These are phyloP conservation scores for Pluteus cervinus DNA, from an alignment of 768 basidiomycete species.

Conservation along the genomic window DNA sequence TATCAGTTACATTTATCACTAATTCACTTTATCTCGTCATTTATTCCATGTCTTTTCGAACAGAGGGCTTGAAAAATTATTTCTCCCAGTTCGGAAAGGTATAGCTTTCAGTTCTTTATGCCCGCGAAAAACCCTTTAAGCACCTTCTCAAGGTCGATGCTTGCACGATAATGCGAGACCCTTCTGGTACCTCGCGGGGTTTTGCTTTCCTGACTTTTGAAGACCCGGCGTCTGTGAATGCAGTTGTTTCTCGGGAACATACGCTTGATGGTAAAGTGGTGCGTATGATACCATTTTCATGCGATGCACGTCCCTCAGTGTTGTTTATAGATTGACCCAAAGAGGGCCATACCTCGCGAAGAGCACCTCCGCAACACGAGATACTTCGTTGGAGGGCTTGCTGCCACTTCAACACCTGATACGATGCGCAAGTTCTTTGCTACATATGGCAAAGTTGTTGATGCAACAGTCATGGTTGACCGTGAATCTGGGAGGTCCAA, in stretches of 20 bases:
- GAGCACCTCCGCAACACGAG: conserved; percentile 73
- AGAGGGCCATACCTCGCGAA: conserved; percentile 79
- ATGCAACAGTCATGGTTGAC: conserved; percentile 84
- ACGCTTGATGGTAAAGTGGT: conserved; percentile 76
- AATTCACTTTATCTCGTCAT: conserved; percentile 28
- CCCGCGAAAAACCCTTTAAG: conserved; percentile 8
- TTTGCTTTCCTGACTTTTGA: conserved; percentile 85
- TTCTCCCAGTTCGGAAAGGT: conserved; percentile 76
- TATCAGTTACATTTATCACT: conserved; percentile 25
- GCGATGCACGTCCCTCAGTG: not conserved
- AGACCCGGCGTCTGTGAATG: conserved; percentile 54
- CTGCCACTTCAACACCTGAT: conserved; percentile 62
- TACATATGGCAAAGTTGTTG: conserved; percentile 73
- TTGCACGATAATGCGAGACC: conserved; percentile 83
- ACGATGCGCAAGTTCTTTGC: conserved; percentile 66
- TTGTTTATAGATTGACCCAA: conserved; percentile 71
- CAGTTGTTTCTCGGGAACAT: conserved; percentile 64
- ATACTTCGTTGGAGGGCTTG: conserved; percentile 77
- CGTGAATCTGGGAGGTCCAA: conserved; percentile 69
- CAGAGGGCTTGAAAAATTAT: conserved; percentile 62
- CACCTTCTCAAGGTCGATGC: conserved; percentile 55
- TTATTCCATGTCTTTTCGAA: conserved; percentile 20
- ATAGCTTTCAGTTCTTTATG: not conserved
- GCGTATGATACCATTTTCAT: conserved; percentile 8
- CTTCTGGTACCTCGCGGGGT: conserved; percentile 66